phyloP scores from a whole-genome alignment of 2,329 filamentous ascomycete species.

The Diaporthe ilicicola region DNA sequence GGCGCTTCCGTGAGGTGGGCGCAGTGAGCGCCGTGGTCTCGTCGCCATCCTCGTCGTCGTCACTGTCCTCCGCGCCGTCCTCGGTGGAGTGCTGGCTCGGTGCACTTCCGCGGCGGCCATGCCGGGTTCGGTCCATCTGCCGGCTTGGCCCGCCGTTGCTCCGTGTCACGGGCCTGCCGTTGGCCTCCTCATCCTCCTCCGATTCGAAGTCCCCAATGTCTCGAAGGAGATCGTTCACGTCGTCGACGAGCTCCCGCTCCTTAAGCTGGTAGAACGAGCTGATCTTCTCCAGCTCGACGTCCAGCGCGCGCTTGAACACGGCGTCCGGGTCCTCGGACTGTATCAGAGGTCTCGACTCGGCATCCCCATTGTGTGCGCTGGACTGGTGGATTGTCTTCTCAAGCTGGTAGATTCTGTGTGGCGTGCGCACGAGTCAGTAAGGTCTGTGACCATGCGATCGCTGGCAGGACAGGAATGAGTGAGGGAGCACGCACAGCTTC shows the following conservation, averaged over 20 bases:
- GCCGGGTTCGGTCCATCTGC: conserved; percentile 38
- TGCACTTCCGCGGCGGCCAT: conserved; percentile 44
- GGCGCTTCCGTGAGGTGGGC: conserved; percentile 56
- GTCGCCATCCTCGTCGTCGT: conserved; percentile 67
- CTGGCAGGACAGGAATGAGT: background rate
- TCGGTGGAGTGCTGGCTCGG: conserved; percentile 60
- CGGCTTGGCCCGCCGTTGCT: conserved; percentile 40
- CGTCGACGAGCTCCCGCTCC: conserved; percentile 85
- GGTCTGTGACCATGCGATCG: conserved; percentile 9
- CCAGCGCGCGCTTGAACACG: conserved; percentile 82
- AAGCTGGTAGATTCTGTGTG: conserved; percentile 84
- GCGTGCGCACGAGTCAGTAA: conserved; percentile 6
- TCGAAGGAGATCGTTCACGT: conserved; percentile 78
- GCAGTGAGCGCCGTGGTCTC: conserved; percentile 66
- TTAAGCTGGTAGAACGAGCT: conserved; percentile 90
- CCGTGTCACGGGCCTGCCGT: conserved; percentile 37
- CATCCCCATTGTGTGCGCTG: conserved; percentile 62
- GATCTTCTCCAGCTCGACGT: conserved; percentile 93
- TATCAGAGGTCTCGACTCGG: conserved; percentile 87
- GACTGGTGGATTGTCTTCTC: conserved; percentile 82
- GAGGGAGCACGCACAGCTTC: conserved; percentile 76
- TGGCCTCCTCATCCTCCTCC: conserved; percentile 56
- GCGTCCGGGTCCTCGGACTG: conserved; percentile 77
- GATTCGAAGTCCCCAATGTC: conserved; percentile 77
- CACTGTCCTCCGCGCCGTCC: conserved; percentile 68